phyloP scores from a whole-genome alignment of 106 monocot genomes.

The Dioscorea dumetorum region DNA sequence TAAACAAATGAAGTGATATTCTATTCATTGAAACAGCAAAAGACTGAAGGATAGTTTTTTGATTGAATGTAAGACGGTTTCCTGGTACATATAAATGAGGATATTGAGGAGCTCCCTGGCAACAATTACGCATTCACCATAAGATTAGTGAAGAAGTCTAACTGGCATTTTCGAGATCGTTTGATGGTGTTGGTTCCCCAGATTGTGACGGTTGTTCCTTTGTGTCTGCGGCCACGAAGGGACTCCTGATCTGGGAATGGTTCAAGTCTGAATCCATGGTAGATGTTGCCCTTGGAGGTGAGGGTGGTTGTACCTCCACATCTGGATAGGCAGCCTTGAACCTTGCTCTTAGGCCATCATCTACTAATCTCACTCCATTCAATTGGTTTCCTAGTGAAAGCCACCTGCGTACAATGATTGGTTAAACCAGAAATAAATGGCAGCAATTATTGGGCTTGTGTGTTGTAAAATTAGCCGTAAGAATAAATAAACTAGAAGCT shows the following conservation, averaged over 20 bases:
- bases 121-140: no score
- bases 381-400: conserved; percentile 93
- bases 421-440: background rate
- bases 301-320: conserved; percentile 84
- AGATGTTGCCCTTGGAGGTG: conserved; percentile 57
- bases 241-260: conserved; percentile 12
- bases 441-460: no score
- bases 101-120: no score
- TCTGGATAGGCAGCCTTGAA: conserved; percentile 97
- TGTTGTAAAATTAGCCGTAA: no score
- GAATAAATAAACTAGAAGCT: no score
- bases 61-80: no score
- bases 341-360: conserved; percentile 90
- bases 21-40: no score
- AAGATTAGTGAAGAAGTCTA: no score
- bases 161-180: background rate
- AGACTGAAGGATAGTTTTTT: no score
- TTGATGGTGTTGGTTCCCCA: conserved; percentile 16
- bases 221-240: conserved; percentile 18
- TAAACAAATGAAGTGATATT: no score
- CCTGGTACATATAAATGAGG: no score
- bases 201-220: conserved; percentile 24
- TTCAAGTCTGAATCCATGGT: conserved; percentile 43
- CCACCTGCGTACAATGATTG: conserved; percentile 50
- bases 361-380: conserved; percentile 81